Percentiles rank a stretch among this genome's conserved stretches.
These are phyloP conservation scores for Neurospora cerealis DNA, from an alignment of 495 filamentous ascomycete genomes.

Conservation along the genomic window DNA sequence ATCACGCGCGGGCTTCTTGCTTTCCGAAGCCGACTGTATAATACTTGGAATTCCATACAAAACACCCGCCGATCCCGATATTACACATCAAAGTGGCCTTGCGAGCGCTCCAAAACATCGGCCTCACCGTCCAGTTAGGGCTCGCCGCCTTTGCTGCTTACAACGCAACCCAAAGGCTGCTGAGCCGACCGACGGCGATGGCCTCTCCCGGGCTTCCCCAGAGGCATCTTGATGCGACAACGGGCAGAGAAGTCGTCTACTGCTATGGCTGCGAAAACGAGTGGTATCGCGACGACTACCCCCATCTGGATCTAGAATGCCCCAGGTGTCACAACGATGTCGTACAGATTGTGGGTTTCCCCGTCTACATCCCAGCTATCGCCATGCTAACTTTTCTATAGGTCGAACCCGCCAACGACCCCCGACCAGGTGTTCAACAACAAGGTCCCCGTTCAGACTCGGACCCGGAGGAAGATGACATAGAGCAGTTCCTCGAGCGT, in stretches of 20 bases:
- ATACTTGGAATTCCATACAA: neutral
- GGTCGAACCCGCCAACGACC: constrained; percentile 33
- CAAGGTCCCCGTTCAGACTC: constrained; percentile 29
- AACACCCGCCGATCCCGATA: neutral
- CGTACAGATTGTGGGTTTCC: constrained; percentile 64
- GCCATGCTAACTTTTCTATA: constrained; percentile 16
- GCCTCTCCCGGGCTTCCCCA: constrained; percentile 9
- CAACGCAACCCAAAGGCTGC: constrained; percentile 25
- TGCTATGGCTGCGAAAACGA: constrained; percentile 75
- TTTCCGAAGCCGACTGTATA: neutral
- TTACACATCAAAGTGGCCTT: constrained; percentile 32
- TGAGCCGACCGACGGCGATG: constrained; percentile 30
- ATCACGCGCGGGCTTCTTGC: neutral
- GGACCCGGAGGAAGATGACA: constrained; percentile 37
- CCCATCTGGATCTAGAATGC: constrained; percentile 46
- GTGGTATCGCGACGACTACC: constrained; percentile 60
- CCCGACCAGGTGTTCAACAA: constrained; percentile 26
- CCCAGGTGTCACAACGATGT: constrained; percentile 71
- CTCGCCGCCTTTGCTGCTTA: constrained; percentile 37
- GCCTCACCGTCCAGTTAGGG: constrained; percentile 40
- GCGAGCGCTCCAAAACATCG: constrained; percentile 35
- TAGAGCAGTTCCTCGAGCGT: constrained; percentile 36
- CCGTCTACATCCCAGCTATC: neutral
- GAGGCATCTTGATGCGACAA: constrained; percentile 30
- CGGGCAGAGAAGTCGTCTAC: constrained; percentile 57